Evolutionary conservation across 345 rosid genomes (phyloP), one percentile per base, ranked within the genome.

Genomic region (Sonneratia alba): DNA sequence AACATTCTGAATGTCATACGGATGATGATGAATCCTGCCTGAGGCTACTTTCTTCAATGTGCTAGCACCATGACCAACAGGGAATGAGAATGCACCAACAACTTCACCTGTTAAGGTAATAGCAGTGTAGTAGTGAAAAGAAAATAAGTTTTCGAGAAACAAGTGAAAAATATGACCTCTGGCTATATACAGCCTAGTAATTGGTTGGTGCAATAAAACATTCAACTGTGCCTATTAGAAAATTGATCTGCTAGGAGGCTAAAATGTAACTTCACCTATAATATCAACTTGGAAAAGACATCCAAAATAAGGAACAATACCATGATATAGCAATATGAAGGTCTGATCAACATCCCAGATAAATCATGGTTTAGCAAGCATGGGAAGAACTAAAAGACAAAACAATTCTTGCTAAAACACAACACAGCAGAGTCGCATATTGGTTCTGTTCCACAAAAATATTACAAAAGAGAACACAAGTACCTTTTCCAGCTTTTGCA

Each of bases 401-500:
- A n/a, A 22, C 2, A 61, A 7, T 8, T 32, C 1, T 24, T n/a
- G 8, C 2, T 3, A 16, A 19, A 16, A 53, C 6, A 3, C 4
- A 19, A 19, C 22, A 19, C 3, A 18, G 18, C 61, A 55, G 18
- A 55, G 61, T 8, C 24, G 10, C 10, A 42, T 9, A 42, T 27
- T 4, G 45, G 45, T 42, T 4, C 45, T 9, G 10, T 42, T 42
- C 45, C 6, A 42, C 45, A 42, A 42, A 6, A 40, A 68, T 2
- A n/a, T 68, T 24, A 67, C 34, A 42, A 8, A n/a, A 42, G 36
- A 47, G 73, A 40, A 38, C 65, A 75, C n/a, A 73, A 49, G 59
- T 83, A 95, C 99, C 99, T 89, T 95, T 95, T 77, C 99, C 99
- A 82, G 99, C 99, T 81, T 90, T 95, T 42, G 98, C 97, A 72